Percentiles rank a stretch among this genome's conserved stretches.
Evolutionary conservation across 2,329 filamentous ascomycete species (phyloP).

Genomic region (Phaeosphaeria sp.): DNA sequence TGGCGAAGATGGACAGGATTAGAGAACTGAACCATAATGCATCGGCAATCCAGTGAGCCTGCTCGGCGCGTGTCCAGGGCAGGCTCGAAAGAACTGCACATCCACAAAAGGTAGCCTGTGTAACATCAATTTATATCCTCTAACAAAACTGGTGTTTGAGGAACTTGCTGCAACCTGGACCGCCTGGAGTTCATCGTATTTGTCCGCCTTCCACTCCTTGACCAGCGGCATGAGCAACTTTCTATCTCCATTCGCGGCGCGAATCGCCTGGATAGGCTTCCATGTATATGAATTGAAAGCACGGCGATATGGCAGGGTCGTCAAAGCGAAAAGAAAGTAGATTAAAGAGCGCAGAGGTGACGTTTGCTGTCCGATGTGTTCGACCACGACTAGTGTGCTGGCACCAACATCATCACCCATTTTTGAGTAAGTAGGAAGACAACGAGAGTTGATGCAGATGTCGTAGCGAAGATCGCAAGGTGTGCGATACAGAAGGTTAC

Average conservation of each 20-base stretch:
- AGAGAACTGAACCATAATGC: constrained; percentile 34
- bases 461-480: background rate
- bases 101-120: constrained; percentile 35
- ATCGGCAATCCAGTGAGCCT: constrained; percentile 28
- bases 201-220: constrained; percentile 33
- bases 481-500: background rate
- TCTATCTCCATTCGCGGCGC: constrained; percentile 24
- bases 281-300: constrained; percentile 41
- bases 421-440: background rate
- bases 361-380: background rate
- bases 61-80: constrained; percentile 20
- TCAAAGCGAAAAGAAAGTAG: constrained; percentile 2
- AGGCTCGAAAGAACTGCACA: constrained; percentile 31
- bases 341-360: background rate
- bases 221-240: constrained; percentile 21
- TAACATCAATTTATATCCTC: background rate
- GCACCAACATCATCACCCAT: background rate
- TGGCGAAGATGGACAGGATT: constrained; percentile 34
- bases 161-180: constrained; percentile 33
- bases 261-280: constrained; percentile 27
- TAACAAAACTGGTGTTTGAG: no score
- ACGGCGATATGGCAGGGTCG: constrained; percentile 33
- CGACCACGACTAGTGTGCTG: background rate
- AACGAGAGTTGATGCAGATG: background rate
- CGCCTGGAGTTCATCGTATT: constrained; percentile 35